Evolutionary conservation across 495 filamentous ascomycete genomes (phyloP).

Genomic region (Astrothelium subdiscretum): DNA sequence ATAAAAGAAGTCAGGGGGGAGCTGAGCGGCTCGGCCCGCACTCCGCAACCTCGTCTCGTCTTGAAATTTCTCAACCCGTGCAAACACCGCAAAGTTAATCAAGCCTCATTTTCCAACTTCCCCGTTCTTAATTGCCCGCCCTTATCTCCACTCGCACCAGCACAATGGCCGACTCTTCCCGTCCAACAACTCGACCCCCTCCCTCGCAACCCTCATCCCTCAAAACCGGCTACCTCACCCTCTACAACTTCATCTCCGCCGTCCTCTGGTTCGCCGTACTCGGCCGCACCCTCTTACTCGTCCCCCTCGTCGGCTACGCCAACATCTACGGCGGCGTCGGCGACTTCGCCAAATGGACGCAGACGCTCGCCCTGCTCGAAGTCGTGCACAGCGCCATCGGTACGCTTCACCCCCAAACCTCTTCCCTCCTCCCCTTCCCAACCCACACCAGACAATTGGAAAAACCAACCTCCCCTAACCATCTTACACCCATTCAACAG

Average conservation of each 20-base stretch:
- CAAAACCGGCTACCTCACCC: conserved; percentile 49
- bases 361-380: conserved; percentile 74
- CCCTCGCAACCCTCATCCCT: not conserved
- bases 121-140: not conserved
- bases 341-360: conserved; percentile 61
- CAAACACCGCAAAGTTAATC: not conserved
- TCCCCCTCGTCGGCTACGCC: conserved; percentile 39
- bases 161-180: not conserved
- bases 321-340: conserved; percentile 43
- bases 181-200: not conserved
- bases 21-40: not conserved
- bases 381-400: conserved; percentile 64
- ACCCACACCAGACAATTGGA: not conserved
- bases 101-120: not conserved
- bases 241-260: conserved; percentile 71
- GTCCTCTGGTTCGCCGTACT: conserved; percentile 65
- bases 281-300: conserved; percentile 40
- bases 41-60: not conserved
- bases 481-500: conserved; percentile 23
- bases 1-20: not conserved
- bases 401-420: conserved; percentile 23
- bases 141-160: not conserved
- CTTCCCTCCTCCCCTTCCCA: not conserved
- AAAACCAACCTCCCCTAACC: not conserved
- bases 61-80: not conserved